Conservation (phyloP, 345 rosid species). For the Citrus hindsii region DNA sequence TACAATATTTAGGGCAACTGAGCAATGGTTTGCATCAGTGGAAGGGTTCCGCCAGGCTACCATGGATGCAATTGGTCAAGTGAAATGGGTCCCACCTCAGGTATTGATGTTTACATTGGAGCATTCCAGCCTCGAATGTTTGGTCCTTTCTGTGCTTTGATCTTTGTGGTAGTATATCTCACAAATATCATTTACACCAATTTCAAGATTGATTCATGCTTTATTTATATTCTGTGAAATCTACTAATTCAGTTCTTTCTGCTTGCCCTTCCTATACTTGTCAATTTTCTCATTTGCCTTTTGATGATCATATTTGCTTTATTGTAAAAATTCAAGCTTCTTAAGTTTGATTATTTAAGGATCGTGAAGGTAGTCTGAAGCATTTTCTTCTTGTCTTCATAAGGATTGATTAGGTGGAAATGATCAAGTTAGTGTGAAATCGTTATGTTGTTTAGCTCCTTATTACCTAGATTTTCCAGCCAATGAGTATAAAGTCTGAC, state of each 20-base stretch:
- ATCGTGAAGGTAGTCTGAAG: neutral
- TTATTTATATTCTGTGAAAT: neutral
- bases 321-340: neutral
- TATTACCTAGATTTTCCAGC: neutral
- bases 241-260: neutral
- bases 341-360: neutral
- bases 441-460: neutral
- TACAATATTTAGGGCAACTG: constrained; percentile 95
- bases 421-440: no score
- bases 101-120: constrained; percentile 33
- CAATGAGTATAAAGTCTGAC: neutral
- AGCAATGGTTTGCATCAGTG: constrained; percentile 99
- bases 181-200: neutral
- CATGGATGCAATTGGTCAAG: constrained; percentile 75
- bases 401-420: no score
- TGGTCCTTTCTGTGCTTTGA: neutral
- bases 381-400: neutral
- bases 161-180: neutral
- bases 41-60: constrained; percentile 82
- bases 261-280: neutral
- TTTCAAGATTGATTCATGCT: neutral
- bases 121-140: neutral
- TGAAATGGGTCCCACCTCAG: constrained; percentile 95
- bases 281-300: neutral
- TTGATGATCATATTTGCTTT: neutral